Evolutionary conservation across 208 protist genomes (phyloP).

Genomic region (Leishmania lainsoni): DNA sequence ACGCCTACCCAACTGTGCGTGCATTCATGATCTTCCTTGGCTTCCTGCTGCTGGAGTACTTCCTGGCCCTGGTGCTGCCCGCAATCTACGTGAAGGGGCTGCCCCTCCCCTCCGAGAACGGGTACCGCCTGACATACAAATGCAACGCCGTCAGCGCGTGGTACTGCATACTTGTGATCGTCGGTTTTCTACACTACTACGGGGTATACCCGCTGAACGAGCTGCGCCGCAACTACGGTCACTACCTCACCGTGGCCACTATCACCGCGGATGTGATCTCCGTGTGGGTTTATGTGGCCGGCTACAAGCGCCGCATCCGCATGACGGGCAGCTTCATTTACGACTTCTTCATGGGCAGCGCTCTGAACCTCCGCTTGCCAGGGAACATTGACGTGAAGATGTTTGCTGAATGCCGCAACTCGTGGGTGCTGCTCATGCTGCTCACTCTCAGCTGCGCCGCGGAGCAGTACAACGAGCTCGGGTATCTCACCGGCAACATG

Average conservation of each 20-base stretch:
- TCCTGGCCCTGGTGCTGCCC: constrained; percentile 77
- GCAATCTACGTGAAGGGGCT: constrained; percentile 83
- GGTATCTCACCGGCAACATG: constrained; percentile 87
- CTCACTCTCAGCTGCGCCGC: constrained; percentile 87
- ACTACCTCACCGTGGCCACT: constrained; percentile 75
- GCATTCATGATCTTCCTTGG: constrained; percentile 54
- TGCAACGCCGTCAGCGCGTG: constrained; percentile 89
- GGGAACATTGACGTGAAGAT: constrained; percentile 95
- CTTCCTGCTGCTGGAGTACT: constrained; percentile 83
- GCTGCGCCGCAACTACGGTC: constrained; percentile 75
- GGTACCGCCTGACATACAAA: constrained; percentile 82
- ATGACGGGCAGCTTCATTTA: constrained; percentile 93
- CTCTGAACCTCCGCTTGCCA: constrained; percentile 87
- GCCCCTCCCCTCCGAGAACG: constrained; percentile 83
- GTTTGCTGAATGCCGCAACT: constrained; percentile 92
- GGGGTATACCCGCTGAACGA: constrained; percentile 66
- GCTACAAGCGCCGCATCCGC: constrained; percentile 62
- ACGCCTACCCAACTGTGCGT: constrained; percentile 49
- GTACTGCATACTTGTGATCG: constrained; percentile 82
- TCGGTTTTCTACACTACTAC: constrained; percentile 63
- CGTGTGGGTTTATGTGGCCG: constrained; percentile 70
- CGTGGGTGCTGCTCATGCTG: constrained; percentile 95
- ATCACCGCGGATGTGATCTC: constrained; percentile 83
- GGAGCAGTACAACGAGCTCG: constrained; percentile 86
- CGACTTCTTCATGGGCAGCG: constrained; percentile 96